Conservation (phyloP, 1,284 basidiomycete genomes). For the Cryptococcus sp. region DNA sequence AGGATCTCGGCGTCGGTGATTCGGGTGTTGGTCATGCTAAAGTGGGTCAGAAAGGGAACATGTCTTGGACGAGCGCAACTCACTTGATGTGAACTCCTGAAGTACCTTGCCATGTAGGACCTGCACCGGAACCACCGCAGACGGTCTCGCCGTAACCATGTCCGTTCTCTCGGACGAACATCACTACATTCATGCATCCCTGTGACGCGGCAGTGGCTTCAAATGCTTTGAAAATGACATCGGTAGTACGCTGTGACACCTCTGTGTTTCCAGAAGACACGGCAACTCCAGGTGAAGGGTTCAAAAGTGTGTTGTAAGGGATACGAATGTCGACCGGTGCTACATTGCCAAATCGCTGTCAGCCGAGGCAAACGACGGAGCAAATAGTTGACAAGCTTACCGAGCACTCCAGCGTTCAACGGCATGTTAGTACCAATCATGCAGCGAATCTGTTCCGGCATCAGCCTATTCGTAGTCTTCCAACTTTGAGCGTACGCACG, state of each 20-base stretch:
- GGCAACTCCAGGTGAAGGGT: conserved; percentile 80
- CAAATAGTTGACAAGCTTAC: background rate
- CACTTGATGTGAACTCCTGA: conserved; percentile 39
- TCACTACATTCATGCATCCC: conserved; percentile 81
- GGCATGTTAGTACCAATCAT: conserved; percentile 68
- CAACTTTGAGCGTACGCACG: conserved; percentile 78
- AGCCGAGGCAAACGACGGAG: no score
- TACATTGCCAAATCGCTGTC: background rate
- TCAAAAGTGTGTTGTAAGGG: conserved; percentile 74
- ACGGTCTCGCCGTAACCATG: conserved; percentile 86
- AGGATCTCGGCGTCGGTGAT: conserved; percentile 60
- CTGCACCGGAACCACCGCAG: conserved; percentile 89
- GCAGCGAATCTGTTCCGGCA: conserved; percentile 7
- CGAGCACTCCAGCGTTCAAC: conserved; percentile 77
- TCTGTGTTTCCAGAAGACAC: conserved; percentile 92
- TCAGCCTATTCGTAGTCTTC: conserved; percentile 39
- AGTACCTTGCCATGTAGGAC: conserved; percentile 80
- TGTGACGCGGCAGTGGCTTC: conserved; percentile 89
- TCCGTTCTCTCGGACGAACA: conserved; percentile 70
- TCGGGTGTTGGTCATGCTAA: conserved; percentile 79
- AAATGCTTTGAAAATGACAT: conserved; percentile 92
- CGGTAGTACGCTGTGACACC: conserved; percentile 89
- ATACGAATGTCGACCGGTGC: conserved; percentile 42
- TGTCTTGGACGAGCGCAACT: no score
- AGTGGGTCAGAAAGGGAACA: no score